Conservation (phyloP, 352 stramenopile genomes). For the Phytophthora sojae region DNA sequence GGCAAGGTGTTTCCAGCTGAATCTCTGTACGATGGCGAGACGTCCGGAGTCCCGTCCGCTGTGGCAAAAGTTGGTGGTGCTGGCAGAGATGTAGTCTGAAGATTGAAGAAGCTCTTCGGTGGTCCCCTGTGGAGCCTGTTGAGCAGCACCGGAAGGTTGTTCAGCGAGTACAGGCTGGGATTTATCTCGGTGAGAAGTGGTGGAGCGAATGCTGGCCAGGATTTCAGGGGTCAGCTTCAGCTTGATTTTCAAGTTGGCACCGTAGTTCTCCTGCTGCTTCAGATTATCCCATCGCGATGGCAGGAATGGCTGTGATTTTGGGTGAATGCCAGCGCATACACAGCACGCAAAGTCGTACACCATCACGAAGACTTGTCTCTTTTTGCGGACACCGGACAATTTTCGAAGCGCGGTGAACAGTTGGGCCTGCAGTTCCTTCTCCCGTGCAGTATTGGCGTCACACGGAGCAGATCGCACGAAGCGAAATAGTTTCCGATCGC, state of each 20-base stretch:
- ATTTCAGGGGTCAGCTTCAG: constrained; percentile 1
- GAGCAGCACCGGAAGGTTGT: too few species aligned
- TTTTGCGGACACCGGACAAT: not conserved
- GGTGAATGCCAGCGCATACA: constrained; percentile 6
- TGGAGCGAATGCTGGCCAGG: not conserved
- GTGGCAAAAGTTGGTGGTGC: too few species aligned
- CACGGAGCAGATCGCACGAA: not conserved
- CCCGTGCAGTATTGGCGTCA: not conserved
- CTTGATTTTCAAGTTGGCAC: constrained; percentile 6
- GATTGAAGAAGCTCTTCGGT: too few species aligned
- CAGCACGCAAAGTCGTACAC: constrained; percentile 2
- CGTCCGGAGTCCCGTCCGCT: too few species aligned
- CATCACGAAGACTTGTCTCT: constrained; percentile 1
- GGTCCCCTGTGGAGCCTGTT: too few species aligned
- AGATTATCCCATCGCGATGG: constrained; percentile 1
- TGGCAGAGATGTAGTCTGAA: too few species aligned
- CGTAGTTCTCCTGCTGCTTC: not conserved
- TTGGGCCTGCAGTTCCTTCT: too few species aligned
- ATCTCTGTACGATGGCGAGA: too few species aligned
- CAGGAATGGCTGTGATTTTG: not conserved
- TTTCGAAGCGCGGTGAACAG: not conserved
- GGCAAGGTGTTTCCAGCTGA: too few species aligned
- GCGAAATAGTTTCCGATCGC: too few species aligned
- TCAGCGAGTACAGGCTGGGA: too few species aligned
- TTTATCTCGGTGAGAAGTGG: too few species aligned